Evolutionary conservation across 768 basidiomycete species (phyloP).

Genomic region (Tylopilus plumbeoviolaceoides): DNA sequence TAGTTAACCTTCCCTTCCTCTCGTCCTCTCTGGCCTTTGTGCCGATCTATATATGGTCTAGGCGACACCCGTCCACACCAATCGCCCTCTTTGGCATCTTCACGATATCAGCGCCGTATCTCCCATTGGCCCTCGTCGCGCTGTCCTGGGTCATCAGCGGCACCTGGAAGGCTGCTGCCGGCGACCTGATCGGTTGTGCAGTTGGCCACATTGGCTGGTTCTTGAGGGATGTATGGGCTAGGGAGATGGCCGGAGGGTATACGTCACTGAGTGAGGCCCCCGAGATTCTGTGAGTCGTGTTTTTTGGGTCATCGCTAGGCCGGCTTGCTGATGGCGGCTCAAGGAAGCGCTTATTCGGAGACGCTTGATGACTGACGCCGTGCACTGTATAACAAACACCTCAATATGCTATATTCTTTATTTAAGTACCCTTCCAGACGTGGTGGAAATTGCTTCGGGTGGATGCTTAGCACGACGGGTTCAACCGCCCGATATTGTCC

Average conservation of each 20-base stretch:
- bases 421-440: background rate
- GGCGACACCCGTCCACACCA: constrained; percentile 91
- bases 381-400: constrained; percentile 9
- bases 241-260: constrained; percentile 78
- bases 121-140: constrained; percentile 85
- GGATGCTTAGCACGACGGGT: background rate
- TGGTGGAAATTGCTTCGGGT: background rate
- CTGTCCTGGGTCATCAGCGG: constrained; percentile 84
- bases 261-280: constrained; percentile 74
- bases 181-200: constrained; percentile 78
- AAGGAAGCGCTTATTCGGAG: constrained; percentile 69
- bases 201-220: constrained; percentile 89
- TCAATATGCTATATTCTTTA: constrained; percentile 1
- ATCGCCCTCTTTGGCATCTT: constrained; percentile 94
- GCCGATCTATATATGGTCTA: constrained; percentile 95
- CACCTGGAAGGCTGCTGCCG: constrained; percentile 78
- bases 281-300: constrained; percentile 53
- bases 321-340: background rate
- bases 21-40: constrained; percentile 92
- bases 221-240: constrained; percentile 79
- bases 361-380: constrained; percentile 28
- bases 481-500: no score
- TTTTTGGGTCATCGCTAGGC: background rate
- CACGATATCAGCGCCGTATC: constrained; percentile 93
- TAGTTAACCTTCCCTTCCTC: constrained; percentile 90